phyloP scores from a whole-genome alignment of 257 asterid genomes.

The Ophiorrhiza pumila region DNA sequence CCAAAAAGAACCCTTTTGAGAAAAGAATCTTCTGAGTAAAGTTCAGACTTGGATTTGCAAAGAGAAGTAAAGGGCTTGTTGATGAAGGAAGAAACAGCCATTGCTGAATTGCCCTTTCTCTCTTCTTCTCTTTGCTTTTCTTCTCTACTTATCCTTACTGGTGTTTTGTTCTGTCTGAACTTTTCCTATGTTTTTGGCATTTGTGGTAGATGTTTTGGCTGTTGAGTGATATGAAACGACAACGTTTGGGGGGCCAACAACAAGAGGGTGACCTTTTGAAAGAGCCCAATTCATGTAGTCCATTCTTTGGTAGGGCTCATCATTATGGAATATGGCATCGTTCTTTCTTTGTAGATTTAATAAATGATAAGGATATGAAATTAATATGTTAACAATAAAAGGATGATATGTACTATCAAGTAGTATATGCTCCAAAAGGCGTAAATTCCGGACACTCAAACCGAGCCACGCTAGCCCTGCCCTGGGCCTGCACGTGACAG shows the following conservation, averaged over 20 bases:
- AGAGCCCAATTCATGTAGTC: background rate
- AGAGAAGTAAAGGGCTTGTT: constrained; percentile 47
- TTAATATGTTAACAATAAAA: too few species aligned
- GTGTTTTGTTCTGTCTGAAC: background rate
- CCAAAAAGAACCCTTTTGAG: constrained; percentile 29
- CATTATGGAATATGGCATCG: too few species aligned
- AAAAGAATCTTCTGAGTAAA: constrained; percentile 29
- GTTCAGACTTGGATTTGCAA: constrained; percentile 30
- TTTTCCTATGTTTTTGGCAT: background rate
- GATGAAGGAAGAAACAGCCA: constrained; percentile 49
- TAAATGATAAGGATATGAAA: too few species aligned
- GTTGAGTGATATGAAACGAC: constrained; percentile 9
- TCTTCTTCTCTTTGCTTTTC: background rate
- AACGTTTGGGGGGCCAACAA: background rate
- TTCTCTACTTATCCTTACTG: background rate
- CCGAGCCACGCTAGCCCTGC: too few species aligned
- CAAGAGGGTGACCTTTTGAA: background rate
- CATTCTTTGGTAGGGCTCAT: background rate
- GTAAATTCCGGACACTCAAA: too few species aligned
- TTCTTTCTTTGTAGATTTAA: too few species aligned
- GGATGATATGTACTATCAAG: too few species aligned
- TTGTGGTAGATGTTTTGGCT: background rate
- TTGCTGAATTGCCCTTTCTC: background rate
- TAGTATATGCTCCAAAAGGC: too few species aligned
- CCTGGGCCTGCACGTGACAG: too few species aligned